phyloP scores from a whole-genome alignment of 192 early-diverging fungal genomes.

The Podochytrium sp. region DNA sequence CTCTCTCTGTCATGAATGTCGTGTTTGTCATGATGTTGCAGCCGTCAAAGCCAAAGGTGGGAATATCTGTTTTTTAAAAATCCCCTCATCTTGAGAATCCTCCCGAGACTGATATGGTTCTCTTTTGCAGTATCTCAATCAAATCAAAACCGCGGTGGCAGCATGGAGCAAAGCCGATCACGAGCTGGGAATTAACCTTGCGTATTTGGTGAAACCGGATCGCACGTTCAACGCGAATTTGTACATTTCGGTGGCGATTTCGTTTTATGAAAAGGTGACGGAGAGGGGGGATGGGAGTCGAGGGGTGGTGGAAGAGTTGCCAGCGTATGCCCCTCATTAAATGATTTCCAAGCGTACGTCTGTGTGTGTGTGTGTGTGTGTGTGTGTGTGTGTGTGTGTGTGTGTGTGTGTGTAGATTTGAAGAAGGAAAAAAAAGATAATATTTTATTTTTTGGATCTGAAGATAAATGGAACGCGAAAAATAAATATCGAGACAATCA shows the following conservation, averaged over 20 bases:
- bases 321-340: not conserved
- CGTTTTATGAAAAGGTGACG: conserved; percentile 18
- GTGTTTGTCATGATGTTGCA: not conserved
- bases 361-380: no score
- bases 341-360: no score
- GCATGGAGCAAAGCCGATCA: conserved; percentile 17
- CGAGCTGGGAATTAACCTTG: conserved; percentile 12
- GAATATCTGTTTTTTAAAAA: no score
- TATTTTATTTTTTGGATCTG: not conserved
- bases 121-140: not conserved
- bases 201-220: not conserved
- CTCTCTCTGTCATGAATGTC: not conserved
- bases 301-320: not conserved
- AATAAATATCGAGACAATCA: not conserved
- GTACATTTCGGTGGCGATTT: not conserved
- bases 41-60: not conserved
- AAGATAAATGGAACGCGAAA: not conserved
- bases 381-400: no score
- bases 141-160: not conserved
- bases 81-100: not conserved
- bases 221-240: conserved; percentile 10
- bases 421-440: not conserved
- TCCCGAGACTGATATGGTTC: no score
- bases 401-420: not conserved
- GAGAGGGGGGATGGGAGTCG: not conserved